Conservation (phyloP, 352 stramenopile species). For the Phytophthora pseudosyringae region DNA sequence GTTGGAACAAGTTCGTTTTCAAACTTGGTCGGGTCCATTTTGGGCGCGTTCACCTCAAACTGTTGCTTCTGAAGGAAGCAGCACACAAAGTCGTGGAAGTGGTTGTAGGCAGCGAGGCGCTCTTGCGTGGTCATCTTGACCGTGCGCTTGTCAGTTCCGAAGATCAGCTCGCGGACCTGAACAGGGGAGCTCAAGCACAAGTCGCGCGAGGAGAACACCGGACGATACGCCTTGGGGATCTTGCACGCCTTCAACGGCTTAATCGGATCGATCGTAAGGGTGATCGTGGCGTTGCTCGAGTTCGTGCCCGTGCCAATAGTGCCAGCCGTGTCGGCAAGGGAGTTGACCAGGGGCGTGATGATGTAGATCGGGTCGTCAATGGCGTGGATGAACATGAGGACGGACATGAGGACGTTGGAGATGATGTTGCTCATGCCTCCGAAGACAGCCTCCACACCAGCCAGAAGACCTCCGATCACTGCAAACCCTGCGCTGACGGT, state of each 20-base stretch:
- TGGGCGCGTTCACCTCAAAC: conserved; percentile 31
- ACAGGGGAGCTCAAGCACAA: conserved; percentile 25
- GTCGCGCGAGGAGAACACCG: conserved; percentile 29
- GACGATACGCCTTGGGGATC: conserved; percentile 21
- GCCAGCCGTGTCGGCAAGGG: conserved; percentile 25
- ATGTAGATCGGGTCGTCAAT: conserved; percentile 36
- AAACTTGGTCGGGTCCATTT: conserved; percentile 19
- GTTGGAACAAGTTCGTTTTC: conserved; percentile 21
- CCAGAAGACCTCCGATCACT: conserved; percentile 24
- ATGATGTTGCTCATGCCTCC: conserved; percentile 30
- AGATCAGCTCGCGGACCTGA: conserved; percentile 26
- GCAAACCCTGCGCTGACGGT: conserved; percentile 25
- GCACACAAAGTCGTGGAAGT: conserved; percentile 36
- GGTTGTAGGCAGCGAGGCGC: conserved; percentile 25
- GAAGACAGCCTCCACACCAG: conserved; percentile 24
- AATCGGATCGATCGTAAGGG: conserved; percentile 17
- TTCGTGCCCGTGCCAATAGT: conserved; percentile 4
- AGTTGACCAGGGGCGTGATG: conserved; percentile 29
- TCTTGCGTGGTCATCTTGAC: conserved; percentile 19
- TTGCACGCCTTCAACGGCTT: conserved; percentile 13
- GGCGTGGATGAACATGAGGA: conserved; percentile 34
- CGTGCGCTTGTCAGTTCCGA: conserved; percentile 26
- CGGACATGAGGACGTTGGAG: conserved; percentile 24
- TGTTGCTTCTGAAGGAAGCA: conserved; percentile 30
- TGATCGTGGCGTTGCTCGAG: conserved; percentile 7